A percentile compares a stretch with the other conserved stretches of the same genome.
phyloP scores from a whole-genome alignment of 1,139 yeast genomes.

The Geotrichum restrictum region DNA sequence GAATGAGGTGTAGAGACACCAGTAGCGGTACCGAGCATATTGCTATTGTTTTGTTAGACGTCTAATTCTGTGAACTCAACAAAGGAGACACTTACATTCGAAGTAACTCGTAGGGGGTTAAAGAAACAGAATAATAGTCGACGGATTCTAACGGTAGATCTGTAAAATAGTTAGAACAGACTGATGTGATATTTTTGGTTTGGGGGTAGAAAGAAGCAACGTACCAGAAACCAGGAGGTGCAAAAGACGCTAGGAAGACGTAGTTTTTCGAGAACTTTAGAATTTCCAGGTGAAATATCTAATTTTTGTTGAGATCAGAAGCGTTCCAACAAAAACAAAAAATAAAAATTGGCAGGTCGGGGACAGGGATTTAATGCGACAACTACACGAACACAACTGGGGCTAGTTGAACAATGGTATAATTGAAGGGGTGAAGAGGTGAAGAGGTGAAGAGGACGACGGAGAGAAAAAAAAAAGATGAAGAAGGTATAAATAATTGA shows the following conservation, averaged over 20 bases:
- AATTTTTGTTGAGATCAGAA: neutral
- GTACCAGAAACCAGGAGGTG: too few relatives aligned
- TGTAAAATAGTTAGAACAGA: too few relatives aligned
- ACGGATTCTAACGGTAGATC: too few relatives aligned
- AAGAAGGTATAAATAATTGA: neutral
- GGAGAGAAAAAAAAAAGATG: neutral
- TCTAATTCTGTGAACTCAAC: neutral
- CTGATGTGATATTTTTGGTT: too few relatives aligned
- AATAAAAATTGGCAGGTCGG: neutral
- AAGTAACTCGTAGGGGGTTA: too few relatives aligned
- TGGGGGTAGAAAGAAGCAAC: too few relatives aligned
- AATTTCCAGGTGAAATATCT: neutral
- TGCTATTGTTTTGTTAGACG: neutral
- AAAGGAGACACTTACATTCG: neutral
- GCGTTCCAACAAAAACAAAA: neutral
- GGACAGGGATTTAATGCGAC: neutral
- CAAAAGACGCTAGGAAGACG: too few relatives aligned
- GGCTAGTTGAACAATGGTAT: neutral
- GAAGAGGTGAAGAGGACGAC: neutral
- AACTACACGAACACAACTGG: neutral
- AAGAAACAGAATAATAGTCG: neutral
- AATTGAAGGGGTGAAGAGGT: neutral
- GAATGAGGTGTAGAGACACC: constrained; percentile 45
- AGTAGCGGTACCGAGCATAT: constrained; percentile 31
- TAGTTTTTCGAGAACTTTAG: too few relatives aligned